Base-by-base conservation (phyloP, 139 green algal genomes). In the Micractinium conductrix region DNA sequence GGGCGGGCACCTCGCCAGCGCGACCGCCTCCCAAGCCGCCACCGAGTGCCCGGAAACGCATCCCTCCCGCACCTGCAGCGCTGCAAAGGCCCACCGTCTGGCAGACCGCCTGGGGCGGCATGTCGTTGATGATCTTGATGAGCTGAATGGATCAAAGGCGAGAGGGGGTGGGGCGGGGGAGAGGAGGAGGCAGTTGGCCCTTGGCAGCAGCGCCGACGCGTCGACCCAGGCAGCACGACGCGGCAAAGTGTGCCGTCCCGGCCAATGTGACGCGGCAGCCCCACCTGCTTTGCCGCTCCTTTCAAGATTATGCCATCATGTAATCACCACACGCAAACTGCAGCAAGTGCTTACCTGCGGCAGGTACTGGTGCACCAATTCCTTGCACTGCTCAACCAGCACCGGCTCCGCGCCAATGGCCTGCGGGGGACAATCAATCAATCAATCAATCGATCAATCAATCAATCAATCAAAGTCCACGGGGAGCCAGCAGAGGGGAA, bases 341-440 rank as follows among this genome's bases (percentile, higher is more conserved):
- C n/a, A n/a, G n/a, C n/a, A n/a, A n/a, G n/a, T n/a, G 65, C 38
- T 33, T 17, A 58, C 76, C 76, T 82, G 35, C 88, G 93, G 87
- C 92, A 90, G 82, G 88, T 96, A 98, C 48, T 95, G 70, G 28
- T 90, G 67, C 65, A 97, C 91, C 60, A 97, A 80, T 48, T 63
- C 21, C 76, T 92, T 91, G 90, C 94, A 98, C 92, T 97, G 90
- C 74, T 93, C 84, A 53, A 96, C 92, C 62, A 96, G 74, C 55
- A 81, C 74, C 16, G 87, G 85, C 84, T 91, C 84, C 5, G 92
- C 92, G 26, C 94, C 90, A 33, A 96, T 91, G 16, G 90, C 89
- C 85, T 93, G 88, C 70, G 85, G 48, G 33, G 1, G 50, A 45
- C n/a, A n/a, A n/a, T n/a, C n/a, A n/a, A n/a, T n/a, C n/a, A n/a